Base-by-base conservation (phyloP, 495 filamentous ascomycete genomes). In the Aspergillus panamensis region DNA sequence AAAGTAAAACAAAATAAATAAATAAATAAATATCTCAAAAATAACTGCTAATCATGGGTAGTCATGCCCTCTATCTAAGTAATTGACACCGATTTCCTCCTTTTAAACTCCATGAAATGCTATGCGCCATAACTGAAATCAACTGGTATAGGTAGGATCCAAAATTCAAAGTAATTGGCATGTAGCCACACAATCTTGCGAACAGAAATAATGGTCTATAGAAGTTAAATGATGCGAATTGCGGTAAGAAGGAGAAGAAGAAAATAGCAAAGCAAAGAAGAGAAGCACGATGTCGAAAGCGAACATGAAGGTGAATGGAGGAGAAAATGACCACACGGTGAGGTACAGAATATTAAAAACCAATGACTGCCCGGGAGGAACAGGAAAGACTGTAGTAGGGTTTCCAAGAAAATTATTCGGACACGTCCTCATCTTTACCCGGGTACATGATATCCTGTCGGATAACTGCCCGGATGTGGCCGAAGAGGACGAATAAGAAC, bases 371-470 rank as follows among this genome's bases (percentile, higher is more conserved):
- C 5, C 25, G 25, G 25, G 25, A 25, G 5, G 25, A 25, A 25
- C 5, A 5, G 5, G 25, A 5, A 25, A 25, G 25, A 25, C 5
- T 2, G 25, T 25, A 25, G 25, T 5, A 25, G 25, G 5, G 25
- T 25, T 25, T 25, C 25, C 25, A 25, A 25, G 25, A 25, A 13
- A 48, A 37, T 62, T 59, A 76, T 3, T 74, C 71, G 14, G 66
- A 73, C 9, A 70, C 63, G 68, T 87, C 84, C 62, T 87, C 84
- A 55, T 87, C 85, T 60, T 82, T 84, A 5, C 83, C 84, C 21
- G 83, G 83, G 62, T 75, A 84, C 60, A 85, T 73, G 51, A 88
- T 85, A 60, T 84, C 79, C 59, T 74, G 66, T 16, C 62, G 69
- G 37, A 74, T 58, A 10, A 87, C 74, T 6, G 86, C 86, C 33